Base-by-base conservation (phyloP, 768 basidiomycete species). In the Mycena haematopus region DNA sequence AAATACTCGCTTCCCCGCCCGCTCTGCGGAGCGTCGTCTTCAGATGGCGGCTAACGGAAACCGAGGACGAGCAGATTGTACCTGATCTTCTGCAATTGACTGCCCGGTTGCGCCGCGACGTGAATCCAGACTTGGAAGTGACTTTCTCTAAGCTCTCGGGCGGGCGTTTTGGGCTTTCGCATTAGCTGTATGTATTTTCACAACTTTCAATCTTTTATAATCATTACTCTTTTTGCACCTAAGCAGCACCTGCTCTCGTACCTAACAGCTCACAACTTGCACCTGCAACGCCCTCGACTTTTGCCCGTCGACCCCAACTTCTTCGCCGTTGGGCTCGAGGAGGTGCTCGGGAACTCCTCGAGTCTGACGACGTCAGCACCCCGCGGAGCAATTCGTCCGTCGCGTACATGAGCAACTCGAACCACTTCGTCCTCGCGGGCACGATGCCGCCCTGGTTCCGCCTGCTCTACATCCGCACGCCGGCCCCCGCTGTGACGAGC, bases 251-350 rank as follows among this genome's bases (percentile, higher is more conserved):
- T n/a, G n/a, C n/a, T n/a, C n/a, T n/a, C n/a, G 4, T 79, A 87
- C 3, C 81, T 93, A 9, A 78, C 84, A 10, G 81, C 87, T 13
- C 85, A 88, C 58, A 87, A 83, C 57, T 86, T 86, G 11, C 17
- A 76, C 89, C 2, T 92, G 90, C 72, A 88, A 90, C 65, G 82
- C 90, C 1, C 75, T 93, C 24, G 85, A 89, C 10, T 93, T 93
- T 71, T 89, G 84, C 69, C 72, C 4, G 79, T 76, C 7, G 86
- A 92, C 70, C 84, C 90, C 7, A 92, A 88, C 68, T 89, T 87
- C 68, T 85, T 93, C 25, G 91, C 90, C 19, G 88, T 88, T 4
- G 92, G 92, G 8, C 81, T 92, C 42, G 92, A 93, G 72, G 92
- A 91, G 76, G 86, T 88, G 36, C 84, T 90, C 17, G 86, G 86